Conservation (phyloP, 345 rosid genomes). For the Leavenworthia alabamica region DNA sequence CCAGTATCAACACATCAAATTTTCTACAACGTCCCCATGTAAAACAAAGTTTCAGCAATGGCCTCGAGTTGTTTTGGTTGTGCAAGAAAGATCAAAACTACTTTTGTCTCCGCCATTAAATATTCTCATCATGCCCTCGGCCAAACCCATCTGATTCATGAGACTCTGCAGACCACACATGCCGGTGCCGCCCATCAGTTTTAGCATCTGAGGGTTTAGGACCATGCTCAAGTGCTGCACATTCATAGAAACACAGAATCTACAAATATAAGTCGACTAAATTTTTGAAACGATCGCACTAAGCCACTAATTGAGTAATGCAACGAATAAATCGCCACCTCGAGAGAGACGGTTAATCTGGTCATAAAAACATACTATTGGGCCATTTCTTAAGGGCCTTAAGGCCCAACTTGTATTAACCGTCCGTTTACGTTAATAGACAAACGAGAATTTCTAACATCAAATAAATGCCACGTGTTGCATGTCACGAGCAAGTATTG, state of each 20-base stretch:
- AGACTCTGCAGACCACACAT: background rate
- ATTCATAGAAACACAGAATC: no score
- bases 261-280: no score
- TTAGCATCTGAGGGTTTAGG: background rate
- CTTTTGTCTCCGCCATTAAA: background rate
- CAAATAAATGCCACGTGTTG: background rate
- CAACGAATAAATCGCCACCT: no score
- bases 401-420: conserved; percentile 2
- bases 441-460: background rate
- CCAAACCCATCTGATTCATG: background rate
- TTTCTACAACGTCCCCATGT: background rate
- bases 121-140: background rate
- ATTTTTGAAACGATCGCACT: no score
- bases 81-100: background rate
- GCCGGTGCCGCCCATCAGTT: background rate
- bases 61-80: background rate
- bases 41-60: background rate
- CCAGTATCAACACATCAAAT: background rate
- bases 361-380: background rate
- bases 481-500: conserved; percentile 9
- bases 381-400: background rate
- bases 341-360: background rate
- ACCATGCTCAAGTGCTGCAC: background rate
- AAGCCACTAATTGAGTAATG: no score
- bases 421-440: background rate